Conservation (phyloP, 345 rosid species). For the Lepidium didymum region DNA sequence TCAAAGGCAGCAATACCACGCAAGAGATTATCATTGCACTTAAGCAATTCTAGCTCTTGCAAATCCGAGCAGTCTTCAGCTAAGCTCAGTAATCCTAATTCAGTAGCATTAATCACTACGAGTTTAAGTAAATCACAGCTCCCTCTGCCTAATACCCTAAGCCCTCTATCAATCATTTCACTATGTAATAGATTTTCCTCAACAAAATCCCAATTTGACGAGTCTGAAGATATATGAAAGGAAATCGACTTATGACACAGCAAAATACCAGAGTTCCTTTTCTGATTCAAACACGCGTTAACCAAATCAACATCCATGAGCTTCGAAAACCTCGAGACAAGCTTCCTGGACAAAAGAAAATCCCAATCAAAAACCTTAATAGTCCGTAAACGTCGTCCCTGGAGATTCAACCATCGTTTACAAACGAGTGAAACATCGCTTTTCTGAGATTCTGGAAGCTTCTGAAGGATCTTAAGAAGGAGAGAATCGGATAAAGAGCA, state of each 20-base stretch:
- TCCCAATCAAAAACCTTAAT: constrained; percentile 60
- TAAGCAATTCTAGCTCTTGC: constrained; percentile 71
- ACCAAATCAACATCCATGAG: constrained; percentile 48
- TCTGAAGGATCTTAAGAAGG: too few species aligned
- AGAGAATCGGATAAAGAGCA: constrained; percentile 20
- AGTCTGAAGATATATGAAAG: too few species aligned
- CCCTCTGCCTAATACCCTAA: constrained; percentile 46
- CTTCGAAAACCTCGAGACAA: constrained; percentile 59
- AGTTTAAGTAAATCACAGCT: constrained; percentile 67
- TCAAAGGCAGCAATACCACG: constrained; percentile 73
- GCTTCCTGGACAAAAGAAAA: constrained; percentile 61
- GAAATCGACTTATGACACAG: too few species aligned
- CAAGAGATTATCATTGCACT: constrained; percentile 60
- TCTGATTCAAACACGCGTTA: constrained; percentile 42
- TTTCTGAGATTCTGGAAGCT: constrained; percentile 34
- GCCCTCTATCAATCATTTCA: constrained; percentile 57
- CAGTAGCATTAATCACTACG: constrained; percentile 62
- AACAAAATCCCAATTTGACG: too few species aligned
- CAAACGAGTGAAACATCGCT: constrained; percentile 54
- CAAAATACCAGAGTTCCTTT: too few species aligned
- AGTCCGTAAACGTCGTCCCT: constrained; percentile 56
- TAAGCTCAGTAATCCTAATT: constrained; percentile 51
- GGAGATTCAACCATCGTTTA: constrained; percentile 80
- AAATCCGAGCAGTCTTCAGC: constrained; percentile 58
- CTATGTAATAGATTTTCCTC: too few species aligned